Evolutionary conservation across 1,284 basidiomycete species (phyloP).

Genomic region (Pisolithus thermaeus): DNA sequence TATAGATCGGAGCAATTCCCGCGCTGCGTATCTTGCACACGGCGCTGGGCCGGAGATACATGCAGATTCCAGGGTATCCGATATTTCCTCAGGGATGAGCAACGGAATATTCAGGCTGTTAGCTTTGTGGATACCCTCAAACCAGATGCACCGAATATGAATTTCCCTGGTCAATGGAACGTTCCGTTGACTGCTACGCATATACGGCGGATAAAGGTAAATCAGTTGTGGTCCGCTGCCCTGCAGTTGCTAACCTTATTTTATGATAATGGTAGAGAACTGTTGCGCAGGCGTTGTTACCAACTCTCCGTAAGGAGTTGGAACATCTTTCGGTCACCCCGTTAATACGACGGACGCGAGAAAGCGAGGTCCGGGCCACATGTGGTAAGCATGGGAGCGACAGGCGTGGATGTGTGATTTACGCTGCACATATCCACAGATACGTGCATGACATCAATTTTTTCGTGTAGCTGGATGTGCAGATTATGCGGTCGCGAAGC

Average conservation of each 20-base stretch:
- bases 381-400: constrained; percentile 56
- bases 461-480: constrained; percentile 88
- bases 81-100: constrained; percentile 59
- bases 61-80: constrained; percentile 76
- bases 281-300: constrained; percentile 65
- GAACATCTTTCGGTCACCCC: constrained; percentile 57
- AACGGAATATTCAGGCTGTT: constrained; percentile 54
- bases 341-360: constrained; percentile 67
- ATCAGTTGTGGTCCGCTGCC: constrained; percentile 9
- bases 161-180: constrained; percentile 67
- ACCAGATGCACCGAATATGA: constrained; percentile 52
- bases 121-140: constrained; percentile 62
- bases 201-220: constrained; percentile 56
- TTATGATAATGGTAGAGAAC: constrained; percentile 38
- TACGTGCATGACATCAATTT: constrained; percentile 89
- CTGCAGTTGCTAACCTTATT: constrained; percentile 7
- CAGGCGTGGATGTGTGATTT: not conserved
- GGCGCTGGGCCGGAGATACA: constrained; percentile 77
- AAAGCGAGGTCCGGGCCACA: constrained; percentile 74
- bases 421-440: constrained; percentile 41
- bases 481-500: constrained; percentile 85
- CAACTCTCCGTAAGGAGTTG: constrained; percentile 63
- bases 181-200: constrained; percentile 42
- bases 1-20: constrained; percentile 66
- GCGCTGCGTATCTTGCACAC: constrained; percentile 73